Conservation (phyloP, 345 rosid genomes). For the Hypericum androsaemum region DNA sequence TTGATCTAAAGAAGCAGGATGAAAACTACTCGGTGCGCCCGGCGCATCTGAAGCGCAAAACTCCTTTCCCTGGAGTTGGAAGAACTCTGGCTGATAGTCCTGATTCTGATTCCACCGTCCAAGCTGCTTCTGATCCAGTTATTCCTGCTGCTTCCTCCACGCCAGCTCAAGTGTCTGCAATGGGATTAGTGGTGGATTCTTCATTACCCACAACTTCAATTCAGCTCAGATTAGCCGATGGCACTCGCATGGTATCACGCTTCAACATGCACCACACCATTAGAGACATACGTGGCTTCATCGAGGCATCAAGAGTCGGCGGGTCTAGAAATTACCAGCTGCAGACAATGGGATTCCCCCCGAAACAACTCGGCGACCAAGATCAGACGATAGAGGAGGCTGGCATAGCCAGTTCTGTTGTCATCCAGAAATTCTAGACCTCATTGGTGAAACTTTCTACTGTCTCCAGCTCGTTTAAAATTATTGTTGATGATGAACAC, state of each 20-base stretch:
- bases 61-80: conserved; percentile 40
- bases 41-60: conserved; percentile 42
- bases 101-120: conserved; percentile 2
- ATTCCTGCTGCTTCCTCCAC: conserved; percentile 14
- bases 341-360: conserved; percentile 94
- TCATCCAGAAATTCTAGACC: conserved; percentile 76
- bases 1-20: conserved; percentile 59
- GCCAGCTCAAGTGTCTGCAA: conserved; percentile 43
- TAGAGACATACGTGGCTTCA: conserved; percentile 66
- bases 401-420: conserved; percentile 80
- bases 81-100: conserved; percentile 48
- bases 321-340: conserved; percentile 59
- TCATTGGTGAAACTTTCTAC: not conserved
- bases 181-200: conserved; percentile 52
- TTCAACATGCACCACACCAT: conserved; percentile 70
- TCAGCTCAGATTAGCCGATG: conserved; percentile 84
- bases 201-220: conserved; percentile 56
- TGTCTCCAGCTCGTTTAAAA: too few relatives aligned
- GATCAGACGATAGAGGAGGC: conserved; percentile 86
- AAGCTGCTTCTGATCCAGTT: conserved; percentile 24
- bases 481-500: too few relatives aligned
- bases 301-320: conserved; percentile 71
- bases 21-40: conserved; percentile 48
- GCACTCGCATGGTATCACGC: conserved; percentile 58
- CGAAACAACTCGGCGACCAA: conserved; percentile 53